Evolutionary conservation across 2,329 filamentous ascomycete species (phyloP).

Genomic region (Penicillium fuscoglaucum): DNA sequence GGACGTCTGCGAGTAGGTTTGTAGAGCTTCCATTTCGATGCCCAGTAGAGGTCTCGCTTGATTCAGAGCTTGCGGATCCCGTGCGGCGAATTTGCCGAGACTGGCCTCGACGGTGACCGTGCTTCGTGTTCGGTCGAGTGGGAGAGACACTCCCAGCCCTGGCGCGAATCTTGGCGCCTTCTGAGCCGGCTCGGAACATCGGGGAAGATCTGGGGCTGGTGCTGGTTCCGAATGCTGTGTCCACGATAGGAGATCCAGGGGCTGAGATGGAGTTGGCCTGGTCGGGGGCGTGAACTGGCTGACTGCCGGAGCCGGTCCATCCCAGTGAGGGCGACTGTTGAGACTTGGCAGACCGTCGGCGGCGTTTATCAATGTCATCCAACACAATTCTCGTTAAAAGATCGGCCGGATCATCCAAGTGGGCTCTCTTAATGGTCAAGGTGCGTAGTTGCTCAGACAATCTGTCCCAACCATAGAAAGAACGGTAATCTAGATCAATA

Average conservation of each 20-base stretch:
- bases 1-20: conserved; percentile 70
- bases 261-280: conserved; percentile 63
- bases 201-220: conserved; percentile 50
- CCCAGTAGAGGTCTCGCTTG: conserved; percentile 60
- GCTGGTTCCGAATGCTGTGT: conserved; percentile 49
- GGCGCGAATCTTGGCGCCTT: conserved; percentile 39
- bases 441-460: conserved; percentile 89
- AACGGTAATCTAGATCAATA: conserved; percentile 91
- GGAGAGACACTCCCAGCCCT: conserved; percentile 78
- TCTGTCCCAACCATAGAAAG: conserved; percentile 96
- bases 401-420: conserved; percentile 85
- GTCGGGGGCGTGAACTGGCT: conserved; percentile 63
- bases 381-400: conserved; percentile 89
- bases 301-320: conserved; percentile 62
- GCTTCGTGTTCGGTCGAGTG: conserved; percentile 71
- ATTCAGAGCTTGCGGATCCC: conserved; percentile 89
- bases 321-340: conserved; percentile 76
- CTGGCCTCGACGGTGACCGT: conserved; percentile 63
- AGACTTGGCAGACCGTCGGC: conserved; percentile 81
- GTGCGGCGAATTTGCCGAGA: conserved; percentile 78
- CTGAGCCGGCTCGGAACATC: conserved; percentile 61
- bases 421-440: conserved; percentile 81
- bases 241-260: conserved; percentile 63
- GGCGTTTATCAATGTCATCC: conserved; percentile 92
- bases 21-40: conserved; percentile 66